These are phyloP conservation scores for Chenopodium suecicum DNA, from an alignment of 148 eudicot species.

Conservation along the genomic window DNA sequence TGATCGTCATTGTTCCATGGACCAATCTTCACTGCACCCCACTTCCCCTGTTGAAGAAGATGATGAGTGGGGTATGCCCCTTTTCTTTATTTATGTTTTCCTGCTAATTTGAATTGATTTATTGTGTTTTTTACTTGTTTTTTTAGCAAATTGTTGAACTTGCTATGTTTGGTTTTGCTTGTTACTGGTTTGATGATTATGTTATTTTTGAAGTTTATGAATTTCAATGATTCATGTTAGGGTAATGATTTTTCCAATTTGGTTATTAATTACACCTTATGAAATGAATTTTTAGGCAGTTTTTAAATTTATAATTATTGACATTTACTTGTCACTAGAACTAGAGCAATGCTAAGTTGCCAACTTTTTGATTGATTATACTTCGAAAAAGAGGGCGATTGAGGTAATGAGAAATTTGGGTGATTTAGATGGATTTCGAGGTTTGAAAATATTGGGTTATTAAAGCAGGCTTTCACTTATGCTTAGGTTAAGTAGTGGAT, in stretches of 20 bases:
- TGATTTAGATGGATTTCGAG: neutral
- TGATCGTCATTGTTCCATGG: constrained; percentile 68
- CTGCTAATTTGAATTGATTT: neutral
- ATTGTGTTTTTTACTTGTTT: neutral
- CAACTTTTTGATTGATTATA: neutral
- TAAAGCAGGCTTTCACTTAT: neutral
- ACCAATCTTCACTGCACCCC: constrained; percentile 48
- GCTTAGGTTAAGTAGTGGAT: neutral
- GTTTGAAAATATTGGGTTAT: neutral
- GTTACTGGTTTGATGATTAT: neutral
- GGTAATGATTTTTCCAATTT: neutral
- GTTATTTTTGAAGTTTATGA: neutral
- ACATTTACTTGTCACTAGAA: neutral
- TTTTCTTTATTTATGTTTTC: neutral
- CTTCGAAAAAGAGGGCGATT: neutral
- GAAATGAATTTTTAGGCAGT: neutral
- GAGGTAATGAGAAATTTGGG: neutral
- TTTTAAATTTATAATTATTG: neutral
- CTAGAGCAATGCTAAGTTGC: neutral
- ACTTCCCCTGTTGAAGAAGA: constrained; percentile 52
- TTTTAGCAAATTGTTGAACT: neutral
- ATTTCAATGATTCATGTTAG: neutral
- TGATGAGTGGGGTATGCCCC: constrained; percentile 67
- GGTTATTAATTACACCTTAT: neutral
- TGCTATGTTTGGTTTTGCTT: neutral